These are phyloP conservation scores for Ensete ventricosum DNA, from an alignment of 176 grass and related monocot species.

Conservation along the genomic window DNA sequence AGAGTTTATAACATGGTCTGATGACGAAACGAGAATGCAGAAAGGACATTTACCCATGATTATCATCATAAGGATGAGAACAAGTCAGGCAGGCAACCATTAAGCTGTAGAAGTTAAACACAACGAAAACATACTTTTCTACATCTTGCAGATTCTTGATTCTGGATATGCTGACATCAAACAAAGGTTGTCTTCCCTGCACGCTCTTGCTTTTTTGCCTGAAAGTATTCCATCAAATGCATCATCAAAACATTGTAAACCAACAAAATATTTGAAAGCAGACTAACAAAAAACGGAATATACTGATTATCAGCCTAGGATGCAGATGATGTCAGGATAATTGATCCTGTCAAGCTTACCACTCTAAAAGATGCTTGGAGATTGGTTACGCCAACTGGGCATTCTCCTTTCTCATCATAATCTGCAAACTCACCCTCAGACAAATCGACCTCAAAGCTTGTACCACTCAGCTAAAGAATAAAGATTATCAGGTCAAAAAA, in stretches of 20 bases:
- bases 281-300: neutral
- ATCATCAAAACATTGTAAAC: neutral
- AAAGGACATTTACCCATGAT: neutral
- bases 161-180: constrained; percentile 1
- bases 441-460: constrained; percentile 68
- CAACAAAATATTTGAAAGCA: no score
- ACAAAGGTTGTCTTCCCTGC: constrained; percentile 19
- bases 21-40: neutral
- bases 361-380: constrained; percentile 69
- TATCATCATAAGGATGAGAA: neutral
- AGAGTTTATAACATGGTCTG: neutral
- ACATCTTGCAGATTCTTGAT: neutral
- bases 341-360: constrained; percentile 29
- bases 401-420: constrained; percentile 82
- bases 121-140: neutral
- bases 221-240: neutral
- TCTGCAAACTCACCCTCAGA: constrained; percentile 80
- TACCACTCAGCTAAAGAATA: constrained; percentile 36
- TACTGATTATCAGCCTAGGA: neutral
- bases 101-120: neutral
- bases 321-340: neutral
- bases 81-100: neutral
- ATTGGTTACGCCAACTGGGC: constrained; percentile 62
- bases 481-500: neutral
- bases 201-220: constrained; percentile 28